Conservation (phyloP, 73 alveolate genomes). For the Paramecium biaurelia region DNA sequence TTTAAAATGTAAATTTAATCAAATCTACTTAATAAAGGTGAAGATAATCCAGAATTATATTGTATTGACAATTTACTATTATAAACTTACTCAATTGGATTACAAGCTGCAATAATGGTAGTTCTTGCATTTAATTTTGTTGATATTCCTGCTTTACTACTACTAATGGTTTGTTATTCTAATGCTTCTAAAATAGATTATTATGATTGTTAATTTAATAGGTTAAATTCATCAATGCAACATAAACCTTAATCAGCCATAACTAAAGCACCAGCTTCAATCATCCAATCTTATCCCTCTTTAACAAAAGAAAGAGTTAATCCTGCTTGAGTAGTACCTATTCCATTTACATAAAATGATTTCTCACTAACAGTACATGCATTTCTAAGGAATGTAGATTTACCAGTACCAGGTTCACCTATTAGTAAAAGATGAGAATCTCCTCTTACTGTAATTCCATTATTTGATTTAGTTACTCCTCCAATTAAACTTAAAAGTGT, state of each 20-base stretch:
- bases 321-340: constrained; percentile 84
- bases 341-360: constrained; percentile 79
- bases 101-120: constrained; percentile 82
- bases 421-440: constrained; percentile 76
- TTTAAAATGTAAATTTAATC: constrained; percentile 76
- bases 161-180: constrained; percentile 81
- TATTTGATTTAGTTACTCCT: constrained; percentile 69
- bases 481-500: constrained; percentile 77
- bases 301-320: constrained; percentile 75
- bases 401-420: constrained; percentile 93
- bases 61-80: constrained; percentile 61
- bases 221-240: constrained; percentile 90
- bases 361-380: constrained; percentile 65
- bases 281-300: constrained; percentile 82
- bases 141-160: constrained; percentile 82
- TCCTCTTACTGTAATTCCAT: constrained; percentile 72
- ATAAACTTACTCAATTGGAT: constrained; percentile 69
- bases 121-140: constrained; percentile 80
- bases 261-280: constrained; percentile 92
- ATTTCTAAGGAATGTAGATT: constrained; percentile 71
- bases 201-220: constrained; percentile 68
- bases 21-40: constrained; percentile 78
- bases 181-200: constrained; percentile 84
- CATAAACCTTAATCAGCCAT: constrained; percentile 90
- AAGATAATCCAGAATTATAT: constrained; percentile 73